phyloP scores from a whole-genome alignment of 345 rosid species.

The Lepidium didymum region DNA sequence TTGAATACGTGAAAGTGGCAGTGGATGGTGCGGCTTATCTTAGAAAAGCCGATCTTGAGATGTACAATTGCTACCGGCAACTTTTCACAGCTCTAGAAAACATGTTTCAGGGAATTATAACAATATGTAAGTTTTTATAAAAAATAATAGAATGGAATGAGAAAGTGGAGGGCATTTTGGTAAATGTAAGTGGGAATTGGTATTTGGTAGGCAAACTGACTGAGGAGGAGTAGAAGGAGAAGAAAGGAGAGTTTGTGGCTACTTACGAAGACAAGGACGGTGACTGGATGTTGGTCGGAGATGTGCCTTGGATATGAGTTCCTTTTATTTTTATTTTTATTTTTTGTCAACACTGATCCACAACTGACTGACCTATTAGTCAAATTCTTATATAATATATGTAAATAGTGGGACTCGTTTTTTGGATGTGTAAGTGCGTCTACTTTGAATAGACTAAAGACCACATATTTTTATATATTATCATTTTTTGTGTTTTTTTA shows the following conservation, averaged over 20 bases:
- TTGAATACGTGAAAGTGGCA: conserved; percentile 66
- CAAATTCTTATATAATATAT: too few species aligned
- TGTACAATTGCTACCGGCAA: conserved; percentile 37
- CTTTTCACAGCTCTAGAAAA: conserved; percentile 42
- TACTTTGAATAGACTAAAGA: too few species aligned
- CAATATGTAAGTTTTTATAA: too few species aligned
- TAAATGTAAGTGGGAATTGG: not conserved
- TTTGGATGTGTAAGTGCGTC: too few species aligned
- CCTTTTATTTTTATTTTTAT: too few species aligned
- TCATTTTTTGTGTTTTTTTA: not conserved
- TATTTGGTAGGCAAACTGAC: conserved; percentile 30
- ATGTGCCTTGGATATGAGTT: conserved; percentile 88
- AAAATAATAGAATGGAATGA: too few species aligned
- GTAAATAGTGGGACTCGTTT: too few species aligned
- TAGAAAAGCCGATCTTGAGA: conserved; percentile 60
- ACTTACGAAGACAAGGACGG: conserved; percentile 81
- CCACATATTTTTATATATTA: too few species aligned
- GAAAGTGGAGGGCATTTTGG: not conserved
- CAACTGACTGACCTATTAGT: too few species aligned
- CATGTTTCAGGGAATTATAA: conserved; percentile 47
- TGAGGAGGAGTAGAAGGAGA: conserved; percentile 8
- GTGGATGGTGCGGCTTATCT: conserved; percentile 71
- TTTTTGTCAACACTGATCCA: too few species aligned
- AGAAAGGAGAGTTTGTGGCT: conserved; percentile 43
- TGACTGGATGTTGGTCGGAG: conserved; percentile 88